Evolutionary conservation across 345 rosid genomes (phyloP), one percentile per base, ranked within the genome.

Genomic region (Punica granatum): DNA sequence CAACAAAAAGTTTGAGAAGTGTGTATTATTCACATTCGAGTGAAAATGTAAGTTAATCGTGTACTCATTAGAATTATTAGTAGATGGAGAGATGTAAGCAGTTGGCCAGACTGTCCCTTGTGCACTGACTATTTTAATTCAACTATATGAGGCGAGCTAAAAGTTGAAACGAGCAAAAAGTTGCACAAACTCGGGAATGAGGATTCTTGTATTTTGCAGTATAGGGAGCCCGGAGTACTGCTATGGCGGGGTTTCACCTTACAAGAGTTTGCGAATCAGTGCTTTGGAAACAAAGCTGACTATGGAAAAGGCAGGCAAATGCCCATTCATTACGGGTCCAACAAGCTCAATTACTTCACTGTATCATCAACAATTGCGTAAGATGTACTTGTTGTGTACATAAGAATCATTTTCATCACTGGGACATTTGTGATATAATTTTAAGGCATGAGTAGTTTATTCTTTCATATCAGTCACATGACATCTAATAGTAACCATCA

Each of bases 321-420:
- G 89, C 89, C 89, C 1, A 62, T 72, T 28, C 89, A 85, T 70
- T 85, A 85, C 63, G 89, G 86, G 32, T 85, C 86, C 41, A 82
- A 75, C 30, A 72, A 74, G 81, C 81, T 69, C 69, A 85, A 85
- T 66, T 85, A 77, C 64, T 74, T 77, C 49, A 82, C 85, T 15
- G 80, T 85, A n/a, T 68, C 89, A 70, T 82, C 89, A 1, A 81
- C 89, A 64, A 77, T 85, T 37, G 85, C 89, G 86, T 80, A 80
- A 75, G 89, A 68, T 54, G 15, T 64, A 43, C 72, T 33, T 48
- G 36, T 71, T 41, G 15, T 9, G 13, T 10, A 12, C 34, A 30
- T 12, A 14, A 5, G 12, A n/a, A 51, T n/a, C 58, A n/a, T 51
- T 23, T 23, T 19, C 21, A 46, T 3, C n/a, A n/a, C n/a, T n/a